Evolutionary conservation across 1,284 basidiomycete genomes (phyloP).

Genomic region (Schizophyllum commune): DNA sequence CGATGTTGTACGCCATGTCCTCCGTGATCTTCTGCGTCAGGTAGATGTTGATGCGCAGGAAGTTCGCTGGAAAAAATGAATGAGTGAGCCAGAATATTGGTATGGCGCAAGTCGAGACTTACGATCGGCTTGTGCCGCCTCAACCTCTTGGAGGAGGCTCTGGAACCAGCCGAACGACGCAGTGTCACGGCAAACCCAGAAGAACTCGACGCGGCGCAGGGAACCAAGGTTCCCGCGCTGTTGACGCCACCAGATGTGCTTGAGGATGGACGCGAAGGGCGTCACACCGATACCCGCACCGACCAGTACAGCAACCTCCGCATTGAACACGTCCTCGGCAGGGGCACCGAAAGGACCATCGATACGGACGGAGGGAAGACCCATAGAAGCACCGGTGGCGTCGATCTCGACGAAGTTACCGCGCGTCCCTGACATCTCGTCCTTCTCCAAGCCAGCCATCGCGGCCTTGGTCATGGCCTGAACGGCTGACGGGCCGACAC

Average conservation of each 20-base stretch:
- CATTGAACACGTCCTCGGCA: constrained; percentile 82
- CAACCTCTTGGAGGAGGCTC: constrained; percentile 74
- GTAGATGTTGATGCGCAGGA: constrained; percentile 85
- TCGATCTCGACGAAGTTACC: constrained; percentile 79
- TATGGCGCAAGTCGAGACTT: no score
- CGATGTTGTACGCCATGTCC: constrained; percentile 87
- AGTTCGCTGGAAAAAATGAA: constrained; percentile 51
- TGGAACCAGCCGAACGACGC: constrained; percentile 95
- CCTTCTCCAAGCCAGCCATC: constrained; percentile 67
- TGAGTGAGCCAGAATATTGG: no score
- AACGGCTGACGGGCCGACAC: constrained; percentile 70
- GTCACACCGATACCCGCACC: constrained; percentile 90
- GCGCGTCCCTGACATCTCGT: constrained; percentile 40
- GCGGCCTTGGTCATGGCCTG: constrained; percentile 67
- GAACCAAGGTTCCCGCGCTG: constrained; percentile 66
- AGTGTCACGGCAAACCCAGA: constrained; percentile 85
- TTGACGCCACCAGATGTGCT: constrained; percentile 90
- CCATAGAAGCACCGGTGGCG: constrained; percentile 29
- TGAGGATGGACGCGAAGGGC: constrained; percentile 86
- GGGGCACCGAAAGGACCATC: constrained; percentile 88
- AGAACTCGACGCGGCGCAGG: constrained; percentile 81
- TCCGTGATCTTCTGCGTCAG: constrained; percentile 80
- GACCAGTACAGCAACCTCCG: constrained; percentile 79
- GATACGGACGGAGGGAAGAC: constrained; percentile 69
- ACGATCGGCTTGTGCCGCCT: constrained; percentile 79